Base-by-base conservation (phyloP, 1,139 yeast genomes). In the Lodderomyces parapsilosis region DNA sequence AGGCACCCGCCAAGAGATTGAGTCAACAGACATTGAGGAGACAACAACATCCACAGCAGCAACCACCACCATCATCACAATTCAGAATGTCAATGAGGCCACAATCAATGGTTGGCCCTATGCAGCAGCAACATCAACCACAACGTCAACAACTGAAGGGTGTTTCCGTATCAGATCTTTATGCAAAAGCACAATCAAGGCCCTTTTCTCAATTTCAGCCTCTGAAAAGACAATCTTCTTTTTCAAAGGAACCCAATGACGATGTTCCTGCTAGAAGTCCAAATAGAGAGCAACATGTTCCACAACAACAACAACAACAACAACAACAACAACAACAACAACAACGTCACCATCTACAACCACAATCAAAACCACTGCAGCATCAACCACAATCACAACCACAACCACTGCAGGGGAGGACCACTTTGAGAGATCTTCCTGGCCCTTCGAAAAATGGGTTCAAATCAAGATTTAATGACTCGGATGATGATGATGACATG, bases 161-260 rank as follows among this genome's bases (percentile, higher is more conserved):
- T 1, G 74, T n/a, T n/a, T n/a, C n/a, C n/a, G n/a, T n/a, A n/a
- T n/a, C 72, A 6, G 78, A 76, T 43, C 67, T 77, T 39, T 78
- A 77, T 45, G 71, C 78, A 14, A 74, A 66, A 48, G 82, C 81
- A 0, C 69, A 73, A 41, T 46, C 65, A 13, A 65, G 78, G 52
- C 74, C 76, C 23, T 48, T 59, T 17, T 70, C 76, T 9, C 61
- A 63, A 13, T 60, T 76, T 62, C 59, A 68, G 35, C 73, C 58
- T 30, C 56, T 60, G 36, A 71, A 76, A 48, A 43, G 33, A 28
- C 71, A 70, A 43, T 81, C 89, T 0, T 81, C 87, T 19, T 83
- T 77, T 54, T 78, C 74, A 43, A 80, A 75, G 54, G 62, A 56
- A 15, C 54, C 38, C 7, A 83, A 80, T 34, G 74, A 66, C 9